Evolutionary conservation across 23 red algal species (phyloP).

Genomic region (Gracilariopsis chorda): DNA sequence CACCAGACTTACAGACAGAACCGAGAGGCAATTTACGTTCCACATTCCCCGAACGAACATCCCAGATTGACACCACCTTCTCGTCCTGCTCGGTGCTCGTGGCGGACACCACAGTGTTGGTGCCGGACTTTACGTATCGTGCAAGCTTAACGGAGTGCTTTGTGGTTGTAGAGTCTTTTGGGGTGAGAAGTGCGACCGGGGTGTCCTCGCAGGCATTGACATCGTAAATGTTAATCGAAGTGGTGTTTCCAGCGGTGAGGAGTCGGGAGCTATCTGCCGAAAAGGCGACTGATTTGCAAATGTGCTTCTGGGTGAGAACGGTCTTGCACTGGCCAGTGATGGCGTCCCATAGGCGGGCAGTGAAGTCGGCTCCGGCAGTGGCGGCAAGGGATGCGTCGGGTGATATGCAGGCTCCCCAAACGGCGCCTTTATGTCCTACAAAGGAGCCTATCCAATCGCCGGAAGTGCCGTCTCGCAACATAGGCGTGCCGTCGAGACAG

Average conservation of each 20-base stretch:
- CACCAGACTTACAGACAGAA: slow-evolving; percentile 52
- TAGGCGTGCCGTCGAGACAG: slow-evolving; percentile 82
- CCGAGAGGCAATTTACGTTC: slow-evolving; percentile 55
- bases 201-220: slow-evolving; percentile 50
- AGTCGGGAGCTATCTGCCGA: slow-evolving; percentile 59
- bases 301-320: slow-evolving; percentile 69
- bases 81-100: slow-evolving; percentile 49
- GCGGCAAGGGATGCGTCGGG: slow-evolving; percentile 72
- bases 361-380: slow-evolving; percentile 85
- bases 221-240: slow-evolving; percentile 77
- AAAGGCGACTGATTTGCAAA: slow-evolving; percentile 84
- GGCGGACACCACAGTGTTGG: slow-evolving; percentile 67
- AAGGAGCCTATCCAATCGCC: slow-evolving; percentile 96
- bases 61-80: slow-evolving; percentile 78
- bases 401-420: slow-evolving; percentile 85
- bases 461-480: slow-evolving; percentile 85
- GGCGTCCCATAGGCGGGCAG: slow-evolving; percentile 84
- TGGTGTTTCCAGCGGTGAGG: slow-evolving; percentile 70
- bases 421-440: slow-evolving; percentile 86
- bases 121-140: slow-evolving; percentile 50
- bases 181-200: slow-evolving; percentile 43
- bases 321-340: slow-evolving; percentile 63
- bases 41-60: slow-evolving; percentile 58
- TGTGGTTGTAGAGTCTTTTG: not conserved
- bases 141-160: slow-evolving; percentile 66